Base-by-base conservation (phyloP, 2,329 filamentous ascomycete genomes). In the Drechslerella coelobrocha region DNA sequence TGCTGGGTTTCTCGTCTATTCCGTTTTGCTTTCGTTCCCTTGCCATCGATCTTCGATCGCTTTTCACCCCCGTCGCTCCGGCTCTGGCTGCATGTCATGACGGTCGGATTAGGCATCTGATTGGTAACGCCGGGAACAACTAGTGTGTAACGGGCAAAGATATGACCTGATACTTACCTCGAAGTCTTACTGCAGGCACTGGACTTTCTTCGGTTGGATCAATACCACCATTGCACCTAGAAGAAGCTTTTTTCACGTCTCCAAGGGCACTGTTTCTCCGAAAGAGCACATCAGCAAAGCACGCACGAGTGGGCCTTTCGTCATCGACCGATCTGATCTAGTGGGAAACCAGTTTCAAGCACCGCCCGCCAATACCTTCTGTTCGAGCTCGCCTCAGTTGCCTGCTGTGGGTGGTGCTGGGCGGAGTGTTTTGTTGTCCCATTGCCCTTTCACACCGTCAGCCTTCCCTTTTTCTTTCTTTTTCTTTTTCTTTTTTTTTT, bases 131-230 rank as follows among this genome's bases (percentile, higher is more conserved):
- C 57, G 48, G 57, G 66, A 45, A 43, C n/a, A 34, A 37, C 66
- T 63, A 62, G 29, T 45, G 52, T 57, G 31, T 19, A 45, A 39
- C 51, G 37, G 63, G 63, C 51, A 52, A 47, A 51, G 63, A 69
- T 69, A 71, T 62, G 57, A 63, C 61, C 57, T 63, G 66, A 71
- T 71, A 71, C 66, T 69, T 62, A 69, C 65, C 47, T 60, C 59
- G 43, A 53, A 47, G 52, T 27, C 23, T 24, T 19, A 9, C 23
- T 51, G 47, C 23, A 19, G 47, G 10, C 47, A 51, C 27, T 24
- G 29, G 41, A 45, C 41, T 45, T 45, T 23, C 41, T 45, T 45
- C 14, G 17, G 47, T 27, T 27, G 27, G 24, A 7, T 51, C 19
- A 23, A 51, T 51, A 51, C 47, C 27, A 51, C 47, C 47, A 51